Evolutionary conservation across 1,284 basidiomycete species (phyloP).

Genomic region (Cryptococcus hybrid): DNA sequence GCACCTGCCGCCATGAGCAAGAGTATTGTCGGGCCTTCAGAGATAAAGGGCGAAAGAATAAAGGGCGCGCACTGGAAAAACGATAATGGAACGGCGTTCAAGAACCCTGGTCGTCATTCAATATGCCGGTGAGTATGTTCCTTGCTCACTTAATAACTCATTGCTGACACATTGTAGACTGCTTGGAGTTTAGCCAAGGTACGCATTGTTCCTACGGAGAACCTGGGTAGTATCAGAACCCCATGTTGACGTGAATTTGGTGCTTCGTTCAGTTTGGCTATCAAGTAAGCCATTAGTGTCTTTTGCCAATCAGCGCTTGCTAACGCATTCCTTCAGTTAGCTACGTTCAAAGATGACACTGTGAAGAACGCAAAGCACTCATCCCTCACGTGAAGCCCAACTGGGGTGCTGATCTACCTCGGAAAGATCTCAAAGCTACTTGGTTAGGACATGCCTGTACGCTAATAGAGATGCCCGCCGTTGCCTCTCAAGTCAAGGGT

Average conservation of each 20-base stretch:
- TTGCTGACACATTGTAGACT: not conserved
- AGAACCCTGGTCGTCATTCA: slow-evolving; percentile 53
- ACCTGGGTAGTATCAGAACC: not conserved
- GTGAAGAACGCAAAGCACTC: slow-evolving; percentile 13
- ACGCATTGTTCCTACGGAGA: not conserved
- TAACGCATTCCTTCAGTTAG: not conserved
- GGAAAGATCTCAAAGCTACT: slow-evolving; percentile 58
- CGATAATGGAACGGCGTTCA: slow-evolving; percentile 40
- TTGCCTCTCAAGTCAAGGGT: slow-evolving; percentile 19
- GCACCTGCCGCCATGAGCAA: not conserved
- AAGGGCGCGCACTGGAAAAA: slow-evolving; percentile 37
- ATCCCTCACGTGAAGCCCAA: slow-evolving; percentile 32
- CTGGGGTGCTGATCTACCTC: slow-evolving; percentile 19
- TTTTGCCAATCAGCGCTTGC: not conserved
- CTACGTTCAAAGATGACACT: slow-evolving; percentile 11
- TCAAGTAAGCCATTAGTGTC: not conserved
- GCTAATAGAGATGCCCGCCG: slow-evolving; percentile 65
- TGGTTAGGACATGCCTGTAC: slow-evolving; percentile 73
- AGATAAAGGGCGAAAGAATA: slow-evolving; percentile 1
- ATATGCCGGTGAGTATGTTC: slow-evolving; percentile 17
- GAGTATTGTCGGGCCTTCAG: not conserved
- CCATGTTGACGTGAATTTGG: not conserved
- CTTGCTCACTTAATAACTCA: not conserved
- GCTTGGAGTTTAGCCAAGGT: not conserved
- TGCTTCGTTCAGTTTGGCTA: slow-evolving; percentile 7